Conservation (phyloP, 225 moss, liverwort and hornwort genomes). For the Polytrichum commune region DNA sequence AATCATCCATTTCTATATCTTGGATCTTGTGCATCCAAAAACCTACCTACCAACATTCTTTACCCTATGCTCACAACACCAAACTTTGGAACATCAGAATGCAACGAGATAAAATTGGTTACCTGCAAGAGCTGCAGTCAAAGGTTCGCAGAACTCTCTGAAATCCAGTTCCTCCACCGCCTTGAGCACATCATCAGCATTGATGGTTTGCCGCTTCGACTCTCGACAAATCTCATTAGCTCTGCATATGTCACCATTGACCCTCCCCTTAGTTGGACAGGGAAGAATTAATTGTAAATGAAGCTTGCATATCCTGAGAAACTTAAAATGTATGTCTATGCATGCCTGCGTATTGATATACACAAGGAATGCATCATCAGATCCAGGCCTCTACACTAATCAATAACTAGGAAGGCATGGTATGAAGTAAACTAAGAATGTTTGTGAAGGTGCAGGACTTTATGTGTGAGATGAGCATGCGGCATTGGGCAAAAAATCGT, state of each 20-base stretch:
- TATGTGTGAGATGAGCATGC: no score
- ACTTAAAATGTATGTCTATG: neutral
- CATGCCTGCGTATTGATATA: neutral
- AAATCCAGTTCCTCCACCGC: conserved; percentile 95
- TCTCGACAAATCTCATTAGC: conserved; percentile 96
- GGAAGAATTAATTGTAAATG: neutral
- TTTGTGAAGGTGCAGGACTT: no score
- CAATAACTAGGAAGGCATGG: no score
- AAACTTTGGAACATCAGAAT: neutral
- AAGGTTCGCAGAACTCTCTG: conserved; percentile 68
- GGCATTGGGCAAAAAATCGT: no score
- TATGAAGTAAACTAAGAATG: no score
- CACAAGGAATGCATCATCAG: neutral
- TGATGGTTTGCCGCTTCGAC: conserved; percentile 86
- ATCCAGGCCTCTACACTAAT: neutral
- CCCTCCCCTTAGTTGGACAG: neutral
- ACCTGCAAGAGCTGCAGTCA: conserved; percentile 60
- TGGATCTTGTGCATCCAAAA: neutral
- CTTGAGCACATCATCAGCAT: conserved; percentile 89
- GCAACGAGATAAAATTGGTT: neutral
- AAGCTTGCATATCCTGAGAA: neutral
- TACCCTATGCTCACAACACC: neutral
- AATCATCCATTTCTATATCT: neutral
- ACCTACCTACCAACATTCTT: neutral
- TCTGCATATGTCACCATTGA: conserved; percentile 39